These are phyloP conservation scores for Diplodia intermedia DNA, from an alignment of 2,329 filamentous ascomycete genomes.

Conservation along the genomic window DNA sequence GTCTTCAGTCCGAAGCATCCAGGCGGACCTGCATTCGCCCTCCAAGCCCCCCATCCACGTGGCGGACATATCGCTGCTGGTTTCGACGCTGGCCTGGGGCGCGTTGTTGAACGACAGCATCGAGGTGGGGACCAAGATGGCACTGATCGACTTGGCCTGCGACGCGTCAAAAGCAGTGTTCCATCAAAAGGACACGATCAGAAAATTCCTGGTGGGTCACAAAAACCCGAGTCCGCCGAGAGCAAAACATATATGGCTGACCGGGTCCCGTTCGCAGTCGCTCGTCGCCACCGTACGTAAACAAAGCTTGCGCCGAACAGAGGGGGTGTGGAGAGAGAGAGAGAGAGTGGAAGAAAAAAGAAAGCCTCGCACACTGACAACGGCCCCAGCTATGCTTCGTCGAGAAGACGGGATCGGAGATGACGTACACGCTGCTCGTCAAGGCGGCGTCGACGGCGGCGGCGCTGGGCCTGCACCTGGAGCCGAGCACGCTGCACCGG, in stretches of 20 bases:
- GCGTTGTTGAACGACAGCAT: background rate
- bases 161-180: background rate
- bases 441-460: background rate
- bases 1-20: background rate
- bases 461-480: background rate
- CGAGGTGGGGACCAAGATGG: background rate
- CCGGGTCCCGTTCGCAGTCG: background rate
- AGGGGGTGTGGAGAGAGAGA: no score
- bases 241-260: background rate
- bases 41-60: background rate
- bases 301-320: background rate
- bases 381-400: background rate
- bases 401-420: background rate
- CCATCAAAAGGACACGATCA: background rate
- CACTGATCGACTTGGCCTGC: background rate
- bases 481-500: background rate
- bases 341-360: no score
- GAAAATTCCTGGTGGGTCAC: slow-evolving; percentile 4
- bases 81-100: background rate
- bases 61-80: background rate
- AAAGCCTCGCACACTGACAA: background rate
- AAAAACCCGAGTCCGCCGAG: no score
- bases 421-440: background rate
- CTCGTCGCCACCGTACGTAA: background rate
- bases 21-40: background rate